phyloP scores from a whole-genome alignment of 176 grass and related monocot species.

The bread wheat (Triticum aestivum) region DNA sequence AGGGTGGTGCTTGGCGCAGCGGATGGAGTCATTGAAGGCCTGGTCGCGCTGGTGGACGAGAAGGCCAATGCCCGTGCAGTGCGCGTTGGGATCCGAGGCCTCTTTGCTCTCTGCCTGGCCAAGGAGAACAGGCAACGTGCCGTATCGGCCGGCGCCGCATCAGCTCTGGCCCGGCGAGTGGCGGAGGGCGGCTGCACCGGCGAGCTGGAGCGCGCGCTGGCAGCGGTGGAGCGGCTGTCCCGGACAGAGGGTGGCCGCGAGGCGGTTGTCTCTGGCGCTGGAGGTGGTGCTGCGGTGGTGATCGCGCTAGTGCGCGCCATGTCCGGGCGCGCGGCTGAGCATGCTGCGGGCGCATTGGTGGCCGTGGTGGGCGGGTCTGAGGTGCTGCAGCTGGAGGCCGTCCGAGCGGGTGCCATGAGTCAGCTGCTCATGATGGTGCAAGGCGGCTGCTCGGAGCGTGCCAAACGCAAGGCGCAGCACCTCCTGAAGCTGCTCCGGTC shows the following conservation, averaged over 20 bases:
- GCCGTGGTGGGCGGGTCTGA: slow-evolving; percentile 68
- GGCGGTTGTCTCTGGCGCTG: slow-evolving; percentile 54
- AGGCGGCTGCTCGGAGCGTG: slow-evolving; percentile 85
- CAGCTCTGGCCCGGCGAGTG: slow-evolving; percentile 41
- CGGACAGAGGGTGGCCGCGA: slow-evolving; percentile 71
- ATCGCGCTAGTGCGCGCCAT: slow-evolving; percentile 66
- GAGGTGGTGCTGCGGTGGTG: slow-evolving; percentile 38
- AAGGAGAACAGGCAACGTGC: slow-evolving; percentile 77
- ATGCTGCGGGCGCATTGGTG: slow-evolving; percentile 81
- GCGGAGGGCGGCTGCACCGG: slow-evolving; percentile 37
- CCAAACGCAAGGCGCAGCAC: slow-evolving; percentile 90
- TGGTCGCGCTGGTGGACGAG: slow-evolving; percentile 67
- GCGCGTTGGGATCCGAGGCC: slow-evolving; percentile 65
- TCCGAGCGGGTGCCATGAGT: slow-evolving; percentile 69
- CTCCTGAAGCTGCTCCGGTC: slow-evolving; percentile 80
- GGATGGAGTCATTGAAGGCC: slow-evolving; percentile 48
- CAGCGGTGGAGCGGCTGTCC: slow-evolving; percentile 83
- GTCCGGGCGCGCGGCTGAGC: slow-evolving; percentile 79
- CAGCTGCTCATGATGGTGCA: slow-evolving; percentile 88
- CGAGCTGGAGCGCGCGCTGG: slow-evolving; percentile 63
- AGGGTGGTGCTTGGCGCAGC: slow-evolving; percentile 47
- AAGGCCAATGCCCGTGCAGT: slow-evolving; percentile 64
- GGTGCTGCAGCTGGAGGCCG: slow-evolving; percentile 79
- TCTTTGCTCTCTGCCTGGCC: slow-evolving; percentile 80
- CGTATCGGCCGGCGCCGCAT: slow-evolving; percentile 54